Conservation (phyloP, 441 rosid genomes). For the Populus hybrid region DNA sequence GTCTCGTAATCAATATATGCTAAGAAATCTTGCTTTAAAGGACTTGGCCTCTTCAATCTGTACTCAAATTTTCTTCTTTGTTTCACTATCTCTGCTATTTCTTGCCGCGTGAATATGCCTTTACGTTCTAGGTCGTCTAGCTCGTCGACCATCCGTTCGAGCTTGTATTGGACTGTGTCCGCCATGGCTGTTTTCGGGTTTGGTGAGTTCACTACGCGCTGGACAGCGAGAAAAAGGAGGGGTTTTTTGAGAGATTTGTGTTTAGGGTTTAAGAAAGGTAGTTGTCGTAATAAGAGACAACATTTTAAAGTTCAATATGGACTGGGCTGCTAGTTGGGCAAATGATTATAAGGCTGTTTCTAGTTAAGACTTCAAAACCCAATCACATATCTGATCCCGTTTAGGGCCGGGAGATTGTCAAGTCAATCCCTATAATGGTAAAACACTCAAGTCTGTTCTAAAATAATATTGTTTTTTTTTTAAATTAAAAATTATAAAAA, state of each 20-base stretch:
- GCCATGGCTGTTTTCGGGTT: constrained; percentile 48
- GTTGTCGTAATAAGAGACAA: too few relatives aligned
- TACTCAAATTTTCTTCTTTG: constrained; percentile 92
- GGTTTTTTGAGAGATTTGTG: not conserved
- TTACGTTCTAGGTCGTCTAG: constrained; percentile 80
- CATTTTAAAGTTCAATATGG: too few relatives aligned
- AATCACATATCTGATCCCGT: too few relatives aligned
- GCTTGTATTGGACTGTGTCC: constrained; percentile 91
- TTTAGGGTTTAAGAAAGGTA: constrained; percentile 4
- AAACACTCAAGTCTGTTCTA: too few relatives aligned
- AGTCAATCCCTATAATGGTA: too few relatives aligned
- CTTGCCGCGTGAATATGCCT: constrained; percentile 61
- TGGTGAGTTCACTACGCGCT: constrained; percentile 10
- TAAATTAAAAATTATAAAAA: too few relatives aligned
- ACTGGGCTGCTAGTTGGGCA: too few relatives aligned
- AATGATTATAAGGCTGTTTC: too few relatives aligned
- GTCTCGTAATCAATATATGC: constrained; percentile 82
- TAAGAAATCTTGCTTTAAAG: constrained; percentile 72
- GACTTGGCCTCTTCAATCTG: constrained; percentile 81
- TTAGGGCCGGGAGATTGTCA: too few relatives aligned
- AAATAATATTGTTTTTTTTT: too few relatives aligned
- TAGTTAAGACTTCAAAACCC: too few relatives aligned
- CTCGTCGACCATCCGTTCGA: constrained; percentile 95
- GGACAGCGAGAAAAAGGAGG: not conserved
- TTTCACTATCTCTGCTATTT: constrained; percentile 77